Evolutionary conservation across 75 land plant genomes (phyloP), one percentile per base, ranked within the genome.

Genomic region (Picea glauca): DNA sequence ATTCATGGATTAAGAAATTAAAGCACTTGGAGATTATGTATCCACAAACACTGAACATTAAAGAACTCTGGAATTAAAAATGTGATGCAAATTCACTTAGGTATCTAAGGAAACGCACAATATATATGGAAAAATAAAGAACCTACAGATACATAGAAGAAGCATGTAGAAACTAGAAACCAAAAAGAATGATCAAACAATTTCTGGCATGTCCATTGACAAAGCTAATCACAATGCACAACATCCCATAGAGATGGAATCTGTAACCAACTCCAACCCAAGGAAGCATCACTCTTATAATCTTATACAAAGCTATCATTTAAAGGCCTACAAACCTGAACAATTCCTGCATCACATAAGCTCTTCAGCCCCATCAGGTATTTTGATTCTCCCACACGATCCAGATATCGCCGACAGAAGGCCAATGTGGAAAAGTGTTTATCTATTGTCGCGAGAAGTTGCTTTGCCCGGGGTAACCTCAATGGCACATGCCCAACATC

Each of bases 341-440:
- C 99, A 64, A 96, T 90, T 40, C 98, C 99, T 79, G 90, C 79
- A 82, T 96, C 99, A 83, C 99, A 94, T 66, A 96, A 77, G 58
- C 91, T 96, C 81, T 93, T 96, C 79, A 96, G 81, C 59, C 98
- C 99, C 99, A 96, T 96, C 38, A 96, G 77, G 77, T 96, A 96
- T 67, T 96, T 96, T 46, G 98, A 85, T 77, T 96, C 99, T 17
- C 99, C 99, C 31, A 96, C 46, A 32, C 98, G 98, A 75, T 96
- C 99, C 59, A 96, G 83, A 77, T 94, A 96, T 3, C 99, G 90
- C 62, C 99, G 82, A 75, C 99, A 96, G 79, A 96, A 96, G 11
- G 99, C 98, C 79, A 96, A 79, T 58, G 99, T 96, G 32, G 98
- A 94, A 78, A 96, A 96, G 58, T 94, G 83, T 83, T 96, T 96